A percentile compares a stretch with the other conserved stretches of the same genome.
Conservation (phyloP, 805 yeast genomes). For the Starmerella stellata region DNA sequence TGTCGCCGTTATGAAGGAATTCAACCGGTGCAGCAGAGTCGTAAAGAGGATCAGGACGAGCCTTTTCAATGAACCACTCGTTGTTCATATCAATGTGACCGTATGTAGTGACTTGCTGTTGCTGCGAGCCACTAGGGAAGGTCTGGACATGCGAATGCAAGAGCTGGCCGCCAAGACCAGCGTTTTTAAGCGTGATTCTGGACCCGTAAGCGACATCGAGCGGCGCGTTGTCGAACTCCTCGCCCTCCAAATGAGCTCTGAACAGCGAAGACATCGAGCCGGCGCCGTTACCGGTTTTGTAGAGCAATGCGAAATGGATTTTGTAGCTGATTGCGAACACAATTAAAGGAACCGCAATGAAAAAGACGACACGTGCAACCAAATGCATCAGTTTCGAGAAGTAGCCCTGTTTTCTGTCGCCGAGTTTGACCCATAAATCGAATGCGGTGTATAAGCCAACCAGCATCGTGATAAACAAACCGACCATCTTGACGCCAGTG, state of each 20-base stretch:
- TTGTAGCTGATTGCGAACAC: conserved; percentile 82
- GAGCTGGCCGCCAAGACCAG: conserved; percentile 52
- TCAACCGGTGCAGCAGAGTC: conserved; percentile 25
- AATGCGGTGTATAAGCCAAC: conserved; percentile 71
- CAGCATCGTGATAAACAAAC: conserved; percentile 74
- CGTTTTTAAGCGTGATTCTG: conserved; percentile 57
- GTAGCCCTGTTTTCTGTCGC: conserved; percentile 54
- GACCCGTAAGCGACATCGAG: conserved; percentile 62
- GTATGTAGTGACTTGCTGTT: conserved; percentile 79
- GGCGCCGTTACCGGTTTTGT: conserved; percentile 90
- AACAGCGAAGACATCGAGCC: conserved; percentile 85
- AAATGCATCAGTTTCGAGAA: conserved; percentile 52
- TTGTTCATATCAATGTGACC: conserved; percentile 40
- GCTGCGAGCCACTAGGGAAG: conserved; percentile 87
- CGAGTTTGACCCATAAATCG: conserved; percentile 66
- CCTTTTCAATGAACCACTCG: conserved; percentile 59
- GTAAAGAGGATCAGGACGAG: conserved; percentile 23
- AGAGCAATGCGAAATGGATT: conserved; percentile 67
- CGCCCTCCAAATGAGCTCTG: conserved; percentile 81
- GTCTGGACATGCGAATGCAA: conserved; percentile 63
- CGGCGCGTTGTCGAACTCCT: conserved; percentile 52
- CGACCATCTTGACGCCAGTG: conserved; percentile 90
- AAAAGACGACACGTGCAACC: conserved; percentile 47
- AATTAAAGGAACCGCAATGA: conserved; percentile 62
- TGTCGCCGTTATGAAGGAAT: conserved; percentile 46